Evolutionary conservation across 2,329 filamentous ascomycete genomes (phyloP).

Genomic region (Lomentospora prolificans): DNA sequence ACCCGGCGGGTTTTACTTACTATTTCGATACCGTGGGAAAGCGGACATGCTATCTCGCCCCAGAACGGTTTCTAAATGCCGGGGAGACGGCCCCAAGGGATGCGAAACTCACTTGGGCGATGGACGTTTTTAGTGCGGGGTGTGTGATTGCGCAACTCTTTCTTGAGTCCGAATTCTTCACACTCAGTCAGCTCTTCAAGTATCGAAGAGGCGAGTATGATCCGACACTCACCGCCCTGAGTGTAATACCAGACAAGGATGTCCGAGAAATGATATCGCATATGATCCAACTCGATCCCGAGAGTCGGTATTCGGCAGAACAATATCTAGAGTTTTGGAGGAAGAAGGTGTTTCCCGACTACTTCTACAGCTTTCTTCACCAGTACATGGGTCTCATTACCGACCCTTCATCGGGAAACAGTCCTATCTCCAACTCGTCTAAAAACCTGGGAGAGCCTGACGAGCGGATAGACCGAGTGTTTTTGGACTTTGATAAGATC

Average conservation of each 20-base stretch:
- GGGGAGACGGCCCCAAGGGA: conserved; percentile 54
- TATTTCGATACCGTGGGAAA: conserved; percentile 92
- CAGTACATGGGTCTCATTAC: conserved; percentile 97
- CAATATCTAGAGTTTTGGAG: conserved; percentile 92
- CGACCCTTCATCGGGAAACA: conserved; percentile 73
- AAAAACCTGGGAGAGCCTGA: conserved; percentile 79
- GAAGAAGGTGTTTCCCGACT: conserved; percentile 83
- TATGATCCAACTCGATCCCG: conserved; percentile 92
- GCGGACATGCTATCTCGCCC: conserved; percentile 88
- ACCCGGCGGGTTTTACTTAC: conserved; percentile 94
- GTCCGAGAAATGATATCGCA: conserved; percentile 82
- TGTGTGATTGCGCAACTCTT: conserved; percentile 97
- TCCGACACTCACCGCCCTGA: conserved; percentile 68
- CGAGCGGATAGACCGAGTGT: conserved; percentile 87
- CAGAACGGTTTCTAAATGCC: conserved; percentile 75
- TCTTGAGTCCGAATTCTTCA: conserved; percentile 92
- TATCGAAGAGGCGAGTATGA: conserved; percentile 91
- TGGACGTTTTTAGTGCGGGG: conserved; percentile 96
- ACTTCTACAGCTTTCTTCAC: conserved; percentile 96
- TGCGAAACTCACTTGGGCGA: conserved; percentile 69
- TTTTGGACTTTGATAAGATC: conserved; percentile 94
- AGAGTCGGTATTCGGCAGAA: conserved; percentile 84
- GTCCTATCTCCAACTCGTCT: conserved; percentile 54
- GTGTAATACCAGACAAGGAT: conserved; percentile 78
- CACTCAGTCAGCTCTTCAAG: conserved; percentile 89